Evolutionary conservation across 2,329 filamentous ascomycete species (phyloP).

Genomic region (Trichoderma sp.): DNA sequence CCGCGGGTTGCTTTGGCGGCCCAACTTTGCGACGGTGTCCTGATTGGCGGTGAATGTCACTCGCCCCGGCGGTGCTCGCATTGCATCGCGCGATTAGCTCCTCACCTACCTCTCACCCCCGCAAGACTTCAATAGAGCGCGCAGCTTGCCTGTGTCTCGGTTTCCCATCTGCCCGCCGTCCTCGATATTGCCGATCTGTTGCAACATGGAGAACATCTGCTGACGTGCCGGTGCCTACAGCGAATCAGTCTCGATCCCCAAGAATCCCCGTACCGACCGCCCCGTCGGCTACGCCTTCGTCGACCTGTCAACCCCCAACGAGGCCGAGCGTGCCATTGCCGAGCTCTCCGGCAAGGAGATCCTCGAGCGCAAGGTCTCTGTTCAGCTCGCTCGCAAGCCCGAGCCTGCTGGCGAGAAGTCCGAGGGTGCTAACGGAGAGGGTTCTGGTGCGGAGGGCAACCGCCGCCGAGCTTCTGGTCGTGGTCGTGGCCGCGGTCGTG

Average conservation of each 20-base stretch:
- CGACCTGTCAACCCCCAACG: conserved; percentile 89
- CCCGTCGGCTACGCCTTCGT: conserved; percentile 99
- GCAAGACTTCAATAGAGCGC: neutral
- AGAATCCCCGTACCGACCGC: conserved; percentile 98
- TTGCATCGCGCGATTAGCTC: conserved; percentile 19
- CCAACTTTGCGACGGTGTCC: conserved; percentile 24
- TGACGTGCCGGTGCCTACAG: conserved; percentile 53
- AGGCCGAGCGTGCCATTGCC: conserved; percentile 92
- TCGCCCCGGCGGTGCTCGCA: conserved; percentile 9
- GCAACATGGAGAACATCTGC: neutral
- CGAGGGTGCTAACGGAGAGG: conserved; percentile 76
- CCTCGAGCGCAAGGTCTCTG: conserved; percentile 97
- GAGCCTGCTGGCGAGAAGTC: conserved; percentile 79
- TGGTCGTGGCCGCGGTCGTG: conserved; percentile 69
- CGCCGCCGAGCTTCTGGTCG: conserved; percentile 65
- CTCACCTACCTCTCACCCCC: neutral
- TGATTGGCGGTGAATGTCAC: conserved; percentile 28
- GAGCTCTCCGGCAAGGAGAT: conserved; percentile 98
- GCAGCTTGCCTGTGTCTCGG: neutral
- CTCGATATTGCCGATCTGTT: neutral
- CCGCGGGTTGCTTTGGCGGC: conserved; percentile 1
- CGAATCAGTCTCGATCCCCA: conserved; percentile 98
- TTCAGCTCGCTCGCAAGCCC: conserved; percentile 97
- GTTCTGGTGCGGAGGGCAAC: conserved; percentile 66
- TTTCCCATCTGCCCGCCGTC: neutral